Conservation (phyloP, 108 stramenopile species). For the Schizochytrium sp. region DNA sequence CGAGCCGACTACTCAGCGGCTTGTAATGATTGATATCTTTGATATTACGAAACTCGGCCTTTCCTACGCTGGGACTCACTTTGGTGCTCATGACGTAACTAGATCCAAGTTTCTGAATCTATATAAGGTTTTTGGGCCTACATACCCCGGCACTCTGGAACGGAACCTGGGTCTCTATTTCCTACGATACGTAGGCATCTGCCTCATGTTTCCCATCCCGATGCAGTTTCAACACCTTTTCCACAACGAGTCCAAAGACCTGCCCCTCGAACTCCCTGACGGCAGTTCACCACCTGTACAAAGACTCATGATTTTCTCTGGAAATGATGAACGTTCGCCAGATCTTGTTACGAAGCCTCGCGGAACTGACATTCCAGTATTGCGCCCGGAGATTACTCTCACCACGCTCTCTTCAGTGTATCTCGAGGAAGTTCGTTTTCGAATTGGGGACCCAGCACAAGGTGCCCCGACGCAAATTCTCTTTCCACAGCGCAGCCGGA, state of each 20-base stretch:
- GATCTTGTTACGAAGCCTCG: neutral
- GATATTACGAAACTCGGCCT: neutral
- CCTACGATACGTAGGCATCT: constrained; percentile 36
- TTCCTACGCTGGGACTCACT: constrained; percentile 1
- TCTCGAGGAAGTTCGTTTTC: constrained; percentile 41
- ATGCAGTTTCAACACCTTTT: neutral
- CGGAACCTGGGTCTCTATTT: neutral
- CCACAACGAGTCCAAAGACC: constrained; percentile 10
- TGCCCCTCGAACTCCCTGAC: constrained; percentile 54
- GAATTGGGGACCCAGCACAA: neutral
- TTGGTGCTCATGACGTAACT: neutral
- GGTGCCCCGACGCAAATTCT: neutral
- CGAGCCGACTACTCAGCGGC: constrained; percentile 25
- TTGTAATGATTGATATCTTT: constrained; percentile 50
- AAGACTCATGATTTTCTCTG: constrained; percentile 27
- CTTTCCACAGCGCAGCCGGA: constrained; percentile 7
- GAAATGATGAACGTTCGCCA: constrained; percentile 36
- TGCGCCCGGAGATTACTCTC: constrained; percentile 29
- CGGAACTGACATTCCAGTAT: neutral
- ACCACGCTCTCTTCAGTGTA: constrained; percentile 12
- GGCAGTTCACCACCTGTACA: constrained; percentile 18
- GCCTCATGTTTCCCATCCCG: constrained; percentile 59
- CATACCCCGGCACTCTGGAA: constrained; percentile 29
- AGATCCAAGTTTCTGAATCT: constrained; percentile 29
- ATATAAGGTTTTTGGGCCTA: constrained; percentile 44